Evolutionary conservation across 345 rosid genomes (phyloP).

Genomic region (Raphanus raphanistrum): DNA sequence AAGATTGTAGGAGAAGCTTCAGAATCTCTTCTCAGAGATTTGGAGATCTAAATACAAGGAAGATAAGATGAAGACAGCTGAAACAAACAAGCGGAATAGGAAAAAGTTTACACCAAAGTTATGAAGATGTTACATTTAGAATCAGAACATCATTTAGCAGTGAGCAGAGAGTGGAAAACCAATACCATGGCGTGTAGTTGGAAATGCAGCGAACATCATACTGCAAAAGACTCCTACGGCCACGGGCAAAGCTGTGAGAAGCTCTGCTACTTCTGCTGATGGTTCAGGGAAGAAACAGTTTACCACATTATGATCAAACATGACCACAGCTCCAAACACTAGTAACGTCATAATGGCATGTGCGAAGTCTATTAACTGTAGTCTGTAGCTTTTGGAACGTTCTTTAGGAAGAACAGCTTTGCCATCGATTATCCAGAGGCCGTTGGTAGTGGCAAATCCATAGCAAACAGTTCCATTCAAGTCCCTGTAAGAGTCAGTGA

Average conservation of each 20-base stretch:
- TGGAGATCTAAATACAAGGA: constrained; percentile 26
- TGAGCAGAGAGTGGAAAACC: constrained; percentile 57
- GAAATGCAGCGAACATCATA: constrained; percentile 75
- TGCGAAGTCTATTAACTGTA: constrained; percentile 64
- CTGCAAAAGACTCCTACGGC: constrained; percentile 72
- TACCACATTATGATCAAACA: constrained; percentile 71
- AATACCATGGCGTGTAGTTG: constrained; percentile 80
- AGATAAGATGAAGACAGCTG: constrained; percentile 27
- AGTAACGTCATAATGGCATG: constrained; percentile 75
- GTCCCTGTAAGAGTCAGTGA: constrained; percentile 78
- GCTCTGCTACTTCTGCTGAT: constrained; percentile 51
- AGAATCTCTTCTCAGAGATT: constrained; percentile 36
- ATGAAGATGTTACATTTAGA: neutral
- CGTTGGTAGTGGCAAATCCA: constrained; percentile 65
- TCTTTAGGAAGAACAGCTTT: constrained; percentile 55
- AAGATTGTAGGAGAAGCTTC: constrained; percentile 36
- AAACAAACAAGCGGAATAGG: neutral
- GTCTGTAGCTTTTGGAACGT: constrained; percentile 45
- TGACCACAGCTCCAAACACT: constrained; percentile 68
- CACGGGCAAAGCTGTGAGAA: constrained; percentile 72
- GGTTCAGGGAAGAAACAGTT: constrained; percentile 74
- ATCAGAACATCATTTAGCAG: neutral
- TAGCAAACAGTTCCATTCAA: constrained; percentile 64
- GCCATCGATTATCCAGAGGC: constrained; percentile 81
- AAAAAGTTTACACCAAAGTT: too few species aligned